These are phyloP conservation scores for Trametes maxima DNA, from an alignment of 768 basidiomycete species.

Conservation along the genomic window DNA sequence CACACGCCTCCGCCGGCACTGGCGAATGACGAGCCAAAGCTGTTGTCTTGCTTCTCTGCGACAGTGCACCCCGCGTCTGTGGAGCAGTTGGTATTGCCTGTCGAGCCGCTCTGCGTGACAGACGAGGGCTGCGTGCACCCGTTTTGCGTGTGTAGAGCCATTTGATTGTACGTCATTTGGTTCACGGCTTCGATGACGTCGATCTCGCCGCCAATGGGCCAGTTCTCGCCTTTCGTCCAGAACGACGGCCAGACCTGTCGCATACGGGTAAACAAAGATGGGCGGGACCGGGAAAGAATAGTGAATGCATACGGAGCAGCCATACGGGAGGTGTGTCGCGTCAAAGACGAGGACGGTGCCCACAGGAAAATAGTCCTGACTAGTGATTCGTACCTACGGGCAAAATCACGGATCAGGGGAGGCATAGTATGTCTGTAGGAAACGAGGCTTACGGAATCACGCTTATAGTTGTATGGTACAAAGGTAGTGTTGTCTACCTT, in stretches of 20 bases:
- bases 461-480: slow-evolving; percentile 54
- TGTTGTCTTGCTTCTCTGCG: slow-evolving; percentile 38
- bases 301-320: slow-evolving; percentile 48
- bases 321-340: slow-evolving; percentile 52
- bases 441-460: slow-evolving; percentile 57
- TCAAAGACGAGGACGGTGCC: slow-evolving; percentile 52
- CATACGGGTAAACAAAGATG: not conserved
- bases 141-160: slow-evolving; percentile 52
- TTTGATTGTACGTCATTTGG: slow-evolving; percentile 51
- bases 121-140: slow-evolving; percentile 39
- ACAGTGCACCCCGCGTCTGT: slow-evolving; percentile 29
- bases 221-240: slow-evolving; percentile 41
- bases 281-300: not conserved
- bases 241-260: slow-evolving; percentile 33
- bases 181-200: slow-evolving; percentile 57
- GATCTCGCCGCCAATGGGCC: slow-evolving; percentile 41
- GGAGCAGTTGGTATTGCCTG: slow-evolving; percentile 35
- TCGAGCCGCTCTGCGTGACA: slow-evolving; percentile 37
- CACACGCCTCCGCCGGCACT: slow-evolving; percentile 60
- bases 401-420: not conserved
- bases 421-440: not conserved
- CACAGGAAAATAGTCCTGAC: slow-evolving; percentile 41
- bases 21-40: slow-evolving; percentile 45
- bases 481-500: slow-evolving; percentile 72
- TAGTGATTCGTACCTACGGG: slow-evolving; percentile 50